Conservation (phyloP, 2,329 filamentous ascomycete genomes). For the Verticillium nubilum region DNA sequence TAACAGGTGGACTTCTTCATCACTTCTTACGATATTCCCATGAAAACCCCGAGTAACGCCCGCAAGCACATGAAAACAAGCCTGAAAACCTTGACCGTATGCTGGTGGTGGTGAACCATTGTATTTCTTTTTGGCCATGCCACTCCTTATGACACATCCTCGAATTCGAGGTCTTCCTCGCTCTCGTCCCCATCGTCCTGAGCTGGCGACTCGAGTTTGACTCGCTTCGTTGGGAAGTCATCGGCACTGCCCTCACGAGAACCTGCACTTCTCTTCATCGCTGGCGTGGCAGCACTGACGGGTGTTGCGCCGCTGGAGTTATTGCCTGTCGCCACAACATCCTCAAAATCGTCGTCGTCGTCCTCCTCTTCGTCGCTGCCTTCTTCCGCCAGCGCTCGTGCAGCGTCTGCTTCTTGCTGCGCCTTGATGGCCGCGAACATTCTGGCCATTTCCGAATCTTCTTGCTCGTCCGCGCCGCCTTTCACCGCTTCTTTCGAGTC, state of each 20-base stretch:
- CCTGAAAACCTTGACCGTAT: neutral
- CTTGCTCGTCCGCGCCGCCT: conserved; percentile 39
- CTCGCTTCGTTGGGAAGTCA: conserved; percentile 50
- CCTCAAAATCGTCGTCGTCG: conserved; percentile 43
- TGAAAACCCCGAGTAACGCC: neutral
- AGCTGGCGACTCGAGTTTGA: conserved; percentile 49
- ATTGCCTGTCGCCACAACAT: conserved; percentile 35
- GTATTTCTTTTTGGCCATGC: neutral
- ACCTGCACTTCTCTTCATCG: conserved; percentile 28
- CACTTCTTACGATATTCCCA: neutral
- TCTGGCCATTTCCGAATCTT: conserved; percentile 56
- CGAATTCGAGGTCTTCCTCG: conserved; percentile 53
- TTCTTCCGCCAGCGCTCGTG: conserved; percentile 20
- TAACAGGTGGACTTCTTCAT: neutral
- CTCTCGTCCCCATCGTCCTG: conserved; percentile 35
- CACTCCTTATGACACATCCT: conserved; percentile 39
- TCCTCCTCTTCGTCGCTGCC: conserved; percentile 24
- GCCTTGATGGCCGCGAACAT: conserved; percentile 63
- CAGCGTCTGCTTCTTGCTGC: conserved; percentile 46
- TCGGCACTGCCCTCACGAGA: conserved; percentile 26
- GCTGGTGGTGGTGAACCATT: neutral
- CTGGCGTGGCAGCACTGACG: conserved; percentile 17
- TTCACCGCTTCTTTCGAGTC: conserved; percentile 39
- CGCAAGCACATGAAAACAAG: neutral
- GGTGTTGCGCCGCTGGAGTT: conserved; percentile 26